These are phyloP conservation scores for Coprinopsis sp. DNA, from an alignment of 768 basidiomycete genomes.

Conservation along the genomic window DNA sequence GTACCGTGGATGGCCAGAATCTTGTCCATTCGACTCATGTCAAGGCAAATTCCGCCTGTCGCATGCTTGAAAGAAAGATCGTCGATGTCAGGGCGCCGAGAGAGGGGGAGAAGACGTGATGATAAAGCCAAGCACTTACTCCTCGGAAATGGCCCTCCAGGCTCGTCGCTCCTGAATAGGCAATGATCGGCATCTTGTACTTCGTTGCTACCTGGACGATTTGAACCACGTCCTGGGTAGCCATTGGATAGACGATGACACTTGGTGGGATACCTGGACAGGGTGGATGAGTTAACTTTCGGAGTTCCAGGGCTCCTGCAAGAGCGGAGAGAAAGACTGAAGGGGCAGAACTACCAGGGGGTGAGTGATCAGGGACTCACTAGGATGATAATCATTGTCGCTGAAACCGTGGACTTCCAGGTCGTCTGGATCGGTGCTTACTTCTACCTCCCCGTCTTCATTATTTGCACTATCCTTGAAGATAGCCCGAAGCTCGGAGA, in stretches of 20 bases:
- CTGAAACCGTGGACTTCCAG: constrained; percentile 54
- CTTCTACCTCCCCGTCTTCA: constrained; percentile 26
- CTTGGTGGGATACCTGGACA: constrained; percentile 41
- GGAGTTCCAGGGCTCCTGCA: too few relatives aligned
- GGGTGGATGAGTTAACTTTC: neutral
- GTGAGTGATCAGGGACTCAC: constrained; percentile 22
- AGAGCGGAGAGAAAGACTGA: neutral
- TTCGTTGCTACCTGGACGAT: constrained; percentile 72
- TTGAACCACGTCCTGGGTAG: constrained; percentile 78
- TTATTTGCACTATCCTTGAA: too few relatives aligned
- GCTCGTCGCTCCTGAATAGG: constrained; percentile 79
- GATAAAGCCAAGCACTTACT: too few relatives aligned
- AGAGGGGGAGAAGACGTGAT: constrained; percentile 19
- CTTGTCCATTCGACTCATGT: constrained; percentile 74
- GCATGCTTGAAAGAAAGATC: constrained; percentile 25
- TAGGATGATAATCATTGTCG: constrained; percentile 44
- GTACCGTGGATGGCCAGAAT: constrained; percentile 71
- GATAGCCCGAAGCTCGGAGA: constrained; percentile 45
- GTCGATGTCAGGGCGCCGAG: neutral
- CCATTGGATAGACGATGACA: constrained; percentile 59
- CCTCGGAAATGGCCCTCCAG: constrained; percentile 74
- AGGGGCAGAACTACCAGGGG: neutral
- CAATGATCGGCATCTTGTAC: constrained; percentile 70
- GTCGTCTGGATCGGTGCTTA: constrained; percentile 50
- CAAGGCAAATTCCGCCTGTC: constrained; percentile 71